Base-by-base conservation (phyloP, 2,329 filamentous ascomycete species). In the Alternaria panax region DNA sequence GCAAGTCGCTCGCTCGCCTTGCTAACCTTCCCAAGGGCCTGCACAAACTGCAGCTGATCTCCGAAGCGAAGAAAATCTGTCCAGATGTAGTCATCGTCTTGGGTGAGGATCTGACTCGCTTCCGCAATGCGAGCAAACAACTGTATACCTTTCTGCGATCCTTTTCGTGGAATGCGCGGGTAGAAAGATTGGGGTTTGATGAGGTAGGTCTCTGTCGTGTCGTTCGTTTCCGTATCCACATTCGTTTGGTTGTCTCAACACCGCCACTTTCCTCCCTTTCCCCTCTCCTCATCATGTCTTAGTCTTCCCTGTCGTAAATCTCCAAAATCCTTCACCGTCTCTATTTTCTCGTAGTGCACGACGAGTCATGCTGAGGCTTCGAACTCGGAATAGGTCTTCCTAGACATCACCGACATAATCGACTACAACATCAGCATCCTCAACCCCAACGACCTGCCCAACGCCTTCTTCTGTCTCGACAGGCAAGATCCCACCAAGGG, bases 111-210 rank as follows among this genome's bases (percentile, higher is more conserved):
- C 73, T 80, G 28, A 78, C 76, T n/a, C 88, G 87, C 5, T 98
- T 98, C 73, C 89, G 94, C 14, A 88, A 97, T 83, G 90, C 86
- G 24, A 96, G 92, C 59, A 97, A 97, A 79, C 82, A 83, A 43
- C 83, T 97, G 4, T 96, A 92, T 78, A 80, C 83, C 30, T 90
- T 93, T 66, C 81, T 97, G 52, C 86, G 87, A 58, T 81, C 83
- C 16, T 90, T 90, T 71, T 89, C 91, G 0, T 97, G 93, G 93
- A 92, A 88, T 63, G 83, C 83, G 32, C 90, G 87, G 62, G 89
- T 90, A 2, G 93, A 98, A 79, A 86, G 90, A 22, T 81, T 98
- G 27, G 94, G 95, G 0, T 92, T 98, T 65, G 95, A 98, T 75
- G 95, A 98, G 82, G 89, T 96, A 20, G 34, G n/a, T 38, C 9